phyloP scores from a whole-genome alignment of 129 eudicot species.

The Flaveria ramosissima region DNA sequence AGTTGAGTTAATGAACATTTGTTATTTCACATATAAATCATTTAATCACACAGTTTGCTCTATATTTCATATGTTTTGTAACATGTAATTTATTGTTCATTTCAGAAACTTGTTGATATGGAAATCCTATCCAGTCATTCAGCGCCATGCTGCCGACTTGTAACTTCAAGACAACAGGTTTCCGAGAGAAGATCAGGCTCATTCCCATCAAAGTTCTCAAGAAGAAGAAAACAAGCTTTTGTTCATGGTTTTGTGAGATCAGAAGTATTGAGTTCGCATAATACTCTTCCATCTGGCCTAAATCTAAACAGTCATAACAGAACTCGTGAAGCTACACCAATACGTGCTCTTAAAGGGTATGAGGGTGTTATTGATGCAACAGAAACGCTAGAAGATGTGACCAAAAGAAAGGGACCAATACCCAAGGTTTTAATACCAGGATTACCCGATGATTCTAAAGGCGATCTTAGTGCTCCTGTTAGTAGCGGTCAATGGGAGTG shows the following conservation, averaged over 20 bases:
- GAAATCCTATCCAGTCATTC: slow-evolving; percentile 61
- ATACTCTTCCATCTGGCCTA: slow-evolving; percentile 18
- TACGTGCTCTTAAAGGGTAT: slow-evolving; percentile 35
- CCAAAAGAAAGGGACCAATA: slow-evolving; percentile 38
- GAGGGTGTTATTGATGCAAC: slow-evolving; percentile 54
- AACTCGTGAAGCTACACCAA: slow-evolving; percentile 15
- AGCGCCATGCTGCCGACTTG: slow-evolving; percentile 26
- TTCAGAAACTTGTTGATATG: slow-evolving; percentile 52
- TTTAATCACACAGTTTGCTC: not conserved
- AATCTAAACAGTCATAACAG: slow-evolving; percentile 17
- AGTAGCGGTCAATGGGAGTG: slow-evolving; percentile 75
- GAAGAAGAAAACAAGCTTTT: slow-evolving; percentile 29
- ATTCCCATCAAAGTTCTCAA: slow-evolving; percentile 32
- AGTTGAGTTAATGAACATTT: slow-evolving; percentile 5
- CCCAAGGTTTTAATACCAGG: slow-evolving; percentile 73
- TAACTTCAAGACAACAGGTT: slow-evolving; percentile 30
- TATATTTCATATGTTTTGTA: not conserved
- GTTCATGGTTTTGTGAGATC: slow-evolving; percentile 30
- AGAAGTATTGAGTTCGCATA: slow-evolving; percentile 25
- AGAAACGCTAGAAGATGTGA: slow-evolving; percentile 34
- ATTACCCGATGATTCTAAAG: slow-evolving; percentile 62
- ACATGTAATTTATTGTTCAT: slow-evolving; percentile 16
- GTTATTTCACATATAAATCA: not conserved
- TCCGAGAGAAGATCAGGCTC: slow-evolving; percentile 32
- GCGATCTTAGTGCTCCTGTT: slow-evolving; percentile 54